phyloP scores from a whole-genome alignment of 345 rosid genomes.

The Ceriops decandra region DNA sequence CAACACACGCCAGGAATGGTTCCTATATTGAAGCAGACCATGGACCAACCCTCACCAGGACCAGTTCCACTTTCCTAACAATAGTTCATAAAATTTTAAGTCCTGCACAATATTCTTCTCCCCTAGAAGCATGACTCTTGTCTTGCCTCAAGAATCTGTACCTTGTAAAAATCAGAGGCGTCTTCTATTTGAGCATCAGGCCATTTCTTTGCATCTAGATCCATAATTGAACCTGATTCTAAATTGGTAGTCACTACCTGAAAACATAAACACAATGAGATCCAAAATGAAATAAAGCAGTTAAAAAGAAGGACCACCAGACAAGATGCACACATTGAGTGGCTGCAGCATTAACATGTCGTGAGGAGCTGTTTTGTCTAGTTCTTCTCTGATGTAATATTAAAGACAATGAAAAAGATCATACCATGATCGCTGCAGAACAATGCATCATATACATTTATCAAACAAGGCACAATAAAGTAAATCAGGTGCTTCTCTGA shows the following conservation, averaged over 20 bases:
- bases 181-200: conserved; percentile 75
- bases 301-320: neutral
- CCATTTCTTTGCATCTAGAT: conserved; percentile 90
- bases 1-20: no score
- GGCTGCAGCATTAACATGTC: conserved; percentile 82
- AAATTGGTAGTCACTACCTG: conserved; percentile 73
- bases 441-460: conserved; percentile 7
- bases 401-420: conserved; percentile 85
- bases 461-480: conserved; percentile 7
- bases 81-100: no score
- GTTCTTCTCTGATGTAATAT: conserved; percentile 91
- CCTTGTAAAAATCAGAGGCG: conserved; percentile 76
- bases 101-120: no score
- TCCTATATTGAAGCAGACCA: no score
- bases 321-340: conserved; percentile 55
- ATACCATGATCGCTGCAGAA: conserved; percentile 73
- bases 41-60: no score
- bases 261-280: conserved; percentile 2
- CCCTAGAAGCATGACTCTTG: no score
- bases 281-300: neutral
- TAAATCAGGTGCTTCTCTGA: neutral
- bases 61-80: no score
- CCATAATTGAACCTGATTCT: conserved; percentile 49
- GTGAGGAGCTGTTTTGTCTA: conserved; percentile 80
- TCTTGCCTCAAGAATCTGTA: conserved; percentile 1